Percentiles rank a stretch among this genome's conserved stretches.
Conservation (phyloP, 2,329 filamentous ascomycete species). For the Seiridium cupressi region DNA sequence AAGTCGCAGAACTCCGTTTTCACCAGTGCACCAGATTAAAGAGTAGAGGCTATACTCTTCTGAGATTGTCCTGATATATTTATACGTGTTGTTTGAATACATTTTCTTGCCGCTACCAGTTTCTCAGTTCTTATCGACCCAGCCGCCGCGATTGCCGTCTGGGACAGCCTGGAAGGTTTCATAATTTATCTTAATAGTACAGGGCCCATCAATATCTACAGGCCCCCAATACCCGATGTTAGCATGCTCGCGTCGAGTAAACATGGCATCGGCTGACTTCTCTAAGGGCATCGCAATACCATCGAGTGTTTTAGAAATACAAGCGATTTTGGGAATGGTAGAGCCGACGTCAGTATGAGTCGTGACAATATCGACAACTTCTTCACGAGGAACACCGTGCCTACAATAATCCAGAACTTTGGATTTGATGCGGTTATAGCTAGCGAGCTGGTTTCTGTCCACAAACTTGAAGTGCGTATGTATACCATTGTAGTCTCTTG, state of each 20-base stretch:
- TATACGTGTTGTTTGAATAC: constrained; percentile 55
- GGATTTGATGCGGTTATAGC: not conserved
- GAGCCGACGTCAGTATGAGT: constrained; percentile 56
- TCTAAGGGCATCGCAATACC: constrained; percentile 43
- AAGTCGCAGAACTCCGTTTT: constrained; percentile 66
- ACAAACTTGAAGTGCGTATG: not conserved
- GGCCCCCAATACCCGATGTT: constrained; percentile 52
- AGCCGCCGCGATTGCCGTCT: not conserved
- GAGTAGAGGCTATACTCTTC: constrained; percentile 61
- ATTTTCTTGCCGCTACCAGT: not conserved
- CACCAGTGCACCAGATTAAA: constrained; percentile 67
- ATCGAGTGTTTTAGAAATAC: constrained; percentile 45
- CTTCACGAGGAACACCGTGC: constrained; percentile 37
- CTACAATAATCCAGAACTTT: not conserved
- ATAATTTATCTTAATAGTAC: not conserved
- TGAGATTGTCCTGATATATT: constrained; percentile 52
- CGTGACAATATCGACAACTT: constrained; percentile 43
- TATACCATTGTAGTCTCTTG: not conserved
- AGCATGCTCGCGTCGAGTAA: constrained; percentile 25
- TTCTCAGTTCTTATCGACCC: not conserved
- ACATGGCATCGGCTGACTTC: constrained; percentile 9
- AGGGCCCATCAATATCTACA: not conserved
- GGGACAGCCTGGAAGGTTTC: not conserved
- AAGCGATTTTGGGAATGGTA: constrained; percentile 44
- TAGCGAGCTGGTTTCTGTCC: not conserved